Percentiles rank a stretch among this genome's conserved stretches.
Conservation (phyloP, 1,284 basidiomycete species). For the Boletellus sp. region DNA sequence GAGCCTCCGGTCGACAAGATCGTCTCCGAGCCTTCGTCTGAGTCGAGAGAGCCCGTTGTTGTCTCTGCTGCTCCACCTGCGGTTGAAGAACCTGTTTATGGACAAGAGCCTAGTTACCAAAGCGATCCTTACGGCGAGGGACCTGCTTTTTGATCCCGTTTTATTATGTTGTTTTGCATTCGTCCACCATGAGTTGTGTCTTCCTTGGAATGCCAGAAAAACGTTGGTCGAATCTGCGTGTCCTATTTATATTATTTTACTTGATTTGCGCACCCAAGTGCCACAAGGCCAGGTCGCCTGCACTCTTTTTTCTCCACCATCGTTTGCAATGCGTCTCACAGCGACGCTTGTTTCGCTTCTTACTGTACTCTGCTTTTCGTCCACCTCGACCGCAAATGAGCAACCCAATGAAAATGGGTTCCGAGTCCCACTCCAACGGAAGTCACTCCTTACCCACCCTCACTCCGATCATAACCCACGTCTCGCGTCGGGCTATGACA, state of each 20-base stretch:
- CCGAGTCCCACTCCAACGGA: conserved; percentile 24
- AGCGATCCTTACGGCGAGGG: conserved; percentile 37
- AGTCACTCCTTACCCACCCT: conserved; percentile 9
- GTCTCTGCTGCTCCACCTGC: conserved; percentile 48
- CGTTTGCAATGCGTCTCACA: conserved; percentile 15
- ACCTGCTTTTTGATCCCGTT: conserved; percentile 46
- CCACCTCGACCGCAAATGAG: background rate
- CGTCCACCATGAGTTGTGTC: conserved; percentile 14
- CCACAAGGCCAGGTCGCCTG: background rate
- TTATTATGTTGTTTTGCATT: conserved; percentile 17
- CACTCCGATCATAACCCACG: background rate
- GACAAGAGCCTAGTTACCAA: conserved; percentile 41
- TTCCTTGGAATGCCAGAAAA: too few relatives aligned
- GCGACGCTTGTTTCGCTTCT: conserved; percentile 10
- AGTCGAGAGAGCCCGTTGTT: conserved; percentile 66
- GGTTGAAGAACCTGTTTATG: conserved; percentile 47
- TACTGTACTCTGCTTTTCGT: conserved; percentile 16
- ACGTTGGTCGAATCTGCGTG: too few relatives aligned
- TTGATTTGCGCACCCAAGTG: conserved; percentile 13
- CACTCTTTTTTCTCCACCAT: background rate
- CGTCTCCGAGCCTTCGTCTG: conserved; percentile 75
- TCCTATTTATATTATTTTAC: too few relatives aligned
- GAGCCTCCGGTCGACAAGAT: conserved; percentile 83
- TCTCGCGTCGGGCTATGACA: conserved; percentile 2
- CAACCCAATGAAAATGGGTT: conserved; percentile 5